Percentiles rank a stretch among this genome's conserved stretches.
Conservation (phyloP, 2,329 filamentous ascomycete species). For the Xenoacremonium recifei region DNA sequence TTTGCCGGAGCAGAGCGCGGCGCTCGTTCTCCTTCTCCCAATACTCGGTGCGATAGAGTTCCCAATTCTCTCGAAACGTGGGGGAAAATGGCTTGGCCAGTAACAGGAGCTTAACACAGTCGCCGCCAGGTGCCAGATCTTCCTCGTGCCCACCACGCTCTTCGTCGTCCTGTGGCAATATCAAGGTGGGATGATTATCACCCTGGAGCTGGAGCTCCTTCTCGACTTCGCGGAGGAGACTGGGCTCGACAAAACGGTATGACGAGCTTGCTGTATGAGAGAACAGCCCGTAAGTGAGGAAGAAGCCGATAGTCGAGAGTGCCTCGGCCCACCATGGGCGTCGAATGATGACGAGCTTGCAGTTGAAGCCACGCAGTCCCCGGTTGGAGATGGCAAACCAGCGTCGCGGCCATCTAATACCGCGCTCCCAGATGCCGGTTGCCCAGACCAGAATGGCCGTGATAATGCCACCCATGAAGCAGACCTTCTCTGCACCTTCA, state of each 20-base stretch:
- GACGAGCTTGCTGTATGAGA: slow-evolving; percentile 66
- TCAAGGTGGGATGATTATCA: slow-evolving; percentile 40
- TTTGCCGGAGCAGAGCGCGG: slow-evolving; percentile 67
- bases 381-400: slow-evolving; percentile 90
- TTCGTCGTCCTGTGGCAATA: slow-evolving; percentile 51
- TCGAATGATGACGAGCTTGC: slow-evolving; percentile 88
- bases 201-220: slow-evolving; percentile 51
- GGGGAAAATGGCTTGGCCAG: slow-evolving; percentile 94
- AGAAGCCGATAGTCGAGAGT: slow-evolving; percentile 69
- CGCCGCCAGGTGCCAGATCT: slow-evolving; percentile 84
- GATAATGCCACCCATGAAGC: slow-evolving; percentile 85
- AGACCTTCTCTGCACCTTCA: slow-evolving; percentile 86
- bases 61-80: slow-evolving; percentile 95
- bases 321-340: slow-evolving; percentile 80
- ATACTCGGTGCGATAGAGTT: slow-evolving; percentile 88
- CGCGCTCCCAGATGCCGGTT: slow-evolving; percentile 94
- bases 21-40: slow-evolving; percentile 97
- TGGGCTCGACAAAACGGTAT: slow-evolving; percentile 75
- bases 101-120: slow-evolving; percentile 86
- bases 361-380: slow-evolving; percentile 88
- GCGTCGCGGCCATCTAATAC: slow-evolving; percentile 87
- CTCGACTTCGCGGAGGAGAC: slow-evolving; percentile 58
- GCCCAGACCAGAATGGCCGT: slow-evolving; percentile 87
- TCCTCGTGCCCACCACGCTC: slow-evolving; percentile 75
- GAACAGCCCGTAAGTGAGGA: slow-evolving; percentile 73